Conservation (phyloP, 257 asterid species). For the Lycium ferocissimum region DNA sequence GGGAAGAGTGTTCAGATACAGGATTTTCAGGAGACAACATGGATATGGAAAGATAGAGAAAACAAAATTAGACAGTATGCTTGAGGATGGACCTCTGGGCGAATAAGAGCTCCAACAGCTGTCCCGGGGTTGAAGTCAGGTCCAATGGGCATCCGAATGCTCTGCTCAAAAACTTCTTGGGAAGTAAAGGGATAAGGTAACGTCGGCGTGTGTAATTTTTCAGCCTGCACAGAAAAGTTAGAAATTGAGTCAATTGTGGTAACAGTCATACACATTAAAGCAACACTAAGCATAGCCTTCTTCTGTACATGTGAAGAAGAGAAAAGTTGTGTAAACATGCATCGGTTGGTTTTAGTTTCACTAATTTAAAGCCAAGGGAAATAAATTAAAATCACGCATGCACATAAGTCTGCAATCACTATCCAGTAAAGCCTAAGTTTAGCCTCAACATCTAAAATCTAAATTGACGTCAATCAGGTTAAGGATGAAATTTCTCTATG, state of each 20-base stretch:
- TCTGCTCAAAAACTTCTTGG: slow-evolving; percentile 76
- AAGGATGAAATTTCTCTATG: neutral
- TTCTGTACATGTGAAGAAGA: neutral
- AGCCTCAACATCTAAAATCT: neutral
- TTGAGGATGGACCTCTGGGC: slow-evolving; percentile 69
- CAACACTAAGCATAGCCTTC: neutral
- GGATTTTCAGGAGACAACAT: neutral
- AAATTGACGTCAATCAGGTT: neutral
- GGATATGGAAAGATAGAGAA: neutral
- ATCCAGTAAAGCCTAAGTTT: neutral
- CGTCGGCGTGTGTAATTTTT: slow-evolving; percentile 78
- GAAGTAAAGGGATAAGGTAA: slow-evolving; percentile 92
- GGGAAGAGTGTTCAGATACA: neutral
- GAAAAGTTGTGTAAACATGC: neutral
- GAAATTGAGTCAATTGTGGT: neutral
- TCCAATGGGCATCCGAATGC: slow-evolving; percentile 93
- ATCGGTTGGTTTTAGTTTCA: neutral
- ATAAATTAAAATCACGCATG: neutral
- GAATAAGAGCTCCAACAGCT: slow-evolving; percentile 76
- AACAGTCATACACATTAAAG: neutral
- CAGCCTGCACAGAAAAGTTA: slow-evolving; percentile 59
- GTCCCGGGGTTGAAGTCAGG: slow-evolving; percentile 89
- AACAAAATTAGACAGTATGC: neutral
- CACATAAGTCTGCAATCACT: slow-evolving; percentile 20
- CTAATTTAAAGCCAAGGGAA: neutral